Percentiles rank a stretch among this genome's conserved stretches.
Evolutionary conservation across 140 eudicot genomes (phyloP).

Genomic region (Oenanthe javanica): DNA sequence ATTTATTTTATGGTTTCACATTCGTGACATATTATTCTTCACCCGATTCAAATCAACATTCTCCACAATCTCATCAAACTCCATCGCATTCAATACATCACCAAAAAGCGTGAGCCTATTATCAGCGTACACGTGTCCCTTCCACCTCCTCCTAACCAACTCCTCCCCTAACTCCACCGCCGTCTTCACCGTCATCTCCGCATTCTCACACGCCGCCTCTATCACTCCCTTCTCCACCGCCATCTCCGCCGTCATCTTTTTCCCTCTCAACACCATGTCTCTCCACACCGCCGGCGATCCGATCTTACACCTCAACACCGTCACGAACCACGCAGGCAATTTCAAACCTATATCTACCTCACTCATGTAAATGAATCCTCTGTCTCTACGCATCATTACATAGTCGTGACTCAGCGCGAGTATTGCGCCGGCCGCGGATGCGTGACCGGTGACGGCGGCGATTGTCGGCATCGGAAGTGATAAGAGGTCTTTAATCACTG

Average conservation of each 20-base stretch:
- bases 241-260: neutral
- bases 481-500: neutral
- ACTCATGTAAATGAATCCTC: neutral
- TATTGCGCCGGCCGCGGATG: neutral
- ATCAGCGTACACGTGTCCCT: neutral
- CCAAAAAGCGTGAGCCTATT: neutral
- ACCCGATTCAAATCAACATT: neutral
- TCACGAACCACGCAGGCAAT: neutral
- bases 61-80: neutral
- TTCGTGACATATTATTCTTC: neutral
- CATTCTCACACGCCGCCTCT: neutral
- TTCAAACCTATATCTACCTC: neutral
- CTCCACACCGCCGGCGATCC: constrained; percentile 1
- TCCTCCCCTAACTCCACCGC: neutral
- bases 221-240: neutral
- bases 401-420: neutral
- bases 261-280: neutral
- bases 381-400: neutral
- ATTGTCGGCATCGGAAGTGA: neutral
- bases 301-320: neutral
- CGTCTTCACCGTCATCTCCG: neutral
- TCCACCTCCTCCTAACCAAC: neutral
- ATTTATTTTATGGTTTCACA: neutral
- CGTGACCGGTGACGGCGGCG: neutral
- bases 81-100: neutral